Conservation (phyloP, 2,329 filamentous ascomycete species). For the Escovopsis sp. region DNA sequence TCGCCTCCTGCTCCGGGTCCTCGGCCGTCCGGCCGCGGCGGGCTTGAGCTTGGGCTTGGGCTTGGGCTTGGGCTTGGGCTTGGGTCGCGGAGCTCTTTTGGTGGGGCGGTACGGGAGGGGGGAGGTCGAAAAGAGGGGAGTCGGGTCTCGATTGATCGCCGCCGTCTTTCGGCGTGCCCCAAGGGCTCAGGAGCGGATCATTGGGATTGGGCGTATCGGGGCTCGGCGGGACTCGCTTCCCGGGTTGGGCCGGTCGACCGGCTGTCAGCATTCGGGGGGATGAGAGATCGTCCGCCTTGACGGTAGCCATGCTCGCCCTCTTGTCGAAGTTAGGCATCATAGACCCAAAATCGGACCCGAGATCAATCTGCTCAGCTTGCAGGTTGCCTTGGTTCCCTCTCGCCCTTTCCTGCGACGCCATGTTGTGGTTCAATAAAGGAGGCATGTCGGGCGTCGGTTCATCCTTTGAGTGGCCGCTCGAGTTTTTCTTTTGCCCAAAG, state of each 20-base stretch:
- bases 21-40: constrained; percentile 30
- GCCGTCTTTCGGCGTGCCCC: constrained; percentile 32
- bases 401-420: constrained; percentile 18
- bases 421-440: constrained; percentile 10
- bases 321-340: constrained; percentile 44
- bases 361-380: constrained; percentile 31
- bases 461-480: constrained; percentile 15
- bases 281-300: constrained; percentile 26
- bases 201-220: constrained; percentile 30
- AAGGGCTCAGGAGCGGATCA: constrained; percentile 33
- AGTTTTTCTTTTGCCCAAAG: constrained; percentile 40
- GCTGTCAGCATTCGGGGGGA: constrained; percentile 31
- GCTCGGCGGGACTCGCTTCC: constrained; percentile 25
- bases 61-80: background rate
- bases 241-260: constrained; percentile 27
- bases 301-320: constrained; percentile 33
- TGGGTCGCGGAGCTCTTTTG: constrained; percentile 9
- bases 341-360: constrained; percentile 43
- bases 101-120: constrained; percentile 27
- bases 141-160: constrained; percentile 29
- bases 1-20: constrained; percentile 33
- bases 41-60: constrained; percentile 13
- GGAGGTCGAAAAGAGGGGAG: constrained; percentile 23
- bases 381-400: constrained; percentile 37
- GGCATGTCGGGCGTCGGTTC: constrained; percentile 20